Conservation (phyloP, 208 protist genomes). For the Trypanosoma congolense region DNA sequence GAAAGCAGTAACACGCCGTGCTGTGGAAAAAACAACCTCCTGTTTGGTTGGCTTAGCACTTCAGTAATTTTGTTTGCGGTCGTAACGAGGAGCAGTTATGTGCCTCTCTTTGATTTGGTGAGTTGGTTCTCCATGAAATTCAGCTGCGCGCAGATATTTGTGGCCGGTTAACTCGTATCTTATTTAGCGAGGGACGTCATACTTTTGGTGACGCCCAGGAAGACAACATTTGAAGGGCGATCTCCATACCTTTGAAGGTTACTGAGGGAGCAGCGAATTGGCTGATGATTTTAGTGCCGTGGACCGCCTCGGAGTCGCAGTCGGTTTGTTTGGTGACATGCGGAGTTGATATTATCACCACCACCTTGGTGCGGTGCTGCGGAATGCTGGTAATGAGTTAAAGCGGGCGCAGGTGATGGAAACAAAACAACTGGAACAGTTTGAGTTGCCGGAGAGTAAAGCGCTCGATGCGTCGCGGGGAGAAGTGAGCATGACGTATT, state of each 20-base stretch:
- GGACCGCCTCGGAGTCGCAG: slow-evolving; percentile 63
- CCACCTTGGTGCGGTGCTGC: slow-evolving; percentile 47
- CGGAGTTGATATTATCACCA: slow-evolving; percentile 73
- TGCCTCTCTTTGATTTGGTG: slow-evolving; percentile 77
- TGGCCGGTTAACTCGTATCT: slow-evolving; percentile 38
- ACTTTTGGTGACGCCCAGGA: background rate
- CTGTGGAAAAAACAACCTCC: slow-evolving; percentile 79
- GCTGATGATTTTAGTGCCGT: slow-evolving; percentile 67
- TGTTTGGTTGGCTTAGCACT: slow-evolving; percentile 47
- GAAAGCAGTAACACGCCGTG: too few relatives aligned
- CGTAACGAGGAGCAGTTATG: slow-evolving; percentile 71
- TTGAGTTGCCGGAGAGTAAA: slow-evolving; percentile 31
- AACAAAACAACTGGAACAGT: slow-evolving; percentile 46
- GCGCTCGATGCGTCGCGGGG: too few relatives aligned
- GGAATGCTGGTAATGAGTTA: slow-evolving; percentile 50
- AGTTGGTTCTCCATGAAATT: slow-evolving; percentile 65
- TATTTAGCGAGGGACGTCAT: slow-evolving; percentile 9
- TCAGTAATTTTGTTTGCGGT: slow-evolving; percentile 69
- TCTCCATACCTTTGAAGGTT: slow-evolving; percentile 72
- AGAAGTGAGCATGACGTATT: too few relatives aligned
- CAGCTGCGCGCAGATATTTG: slow-evolving; percentile 58
- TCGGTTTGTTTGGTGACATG: slow-evolving; percentile 52
- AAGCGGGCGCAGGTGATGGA: slow-evolving; percentile 46
- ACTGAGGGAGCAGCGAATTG: slow-evolving; percentile 56
- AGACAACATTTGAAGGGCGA: slow-evolving; percentile 10